Base-by-base conservation (phyloP, 208 protist species). In the Endotrypanum monterogeii region DNA sequence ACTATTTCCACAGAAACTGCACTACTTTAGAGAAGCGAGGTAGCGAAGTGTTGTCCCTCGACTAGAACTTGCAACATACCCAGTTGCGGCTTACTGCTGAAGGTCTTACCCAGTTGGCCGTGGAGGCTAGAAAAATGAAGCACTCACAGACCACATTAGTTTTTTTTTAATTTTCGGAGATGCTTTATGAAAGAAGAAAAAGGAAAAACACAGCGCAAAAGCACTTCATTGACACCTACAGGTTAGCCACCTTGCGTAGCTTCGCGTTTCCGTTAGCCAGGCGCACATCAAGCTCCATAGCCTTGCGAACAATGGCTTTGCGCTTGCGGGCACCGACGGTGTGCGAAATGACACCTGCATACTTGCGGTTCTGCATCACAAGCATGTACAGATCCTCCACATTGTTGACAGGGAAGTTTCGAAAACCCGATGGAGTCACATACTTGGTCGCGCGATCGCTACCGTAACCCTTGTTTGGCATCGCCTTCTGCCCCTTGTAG, bases 311-410 rank as follows among this genome's bases (percentile, higher is more conserved):
- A 82, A 99, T 99, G 51, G 94, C 94, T 88, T 99, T 98, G 83
- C 98, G 96, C 48, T 44, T 69, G 67, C 90, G 85, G 62, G 98
- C 97, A 51, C 97, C 98, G 37, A 99, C 96, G 72, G 91, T 98
- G 91, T 96, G 84, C 41, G 91, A 88, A 83, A 99, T 99, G 76
- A 99, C 98, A 57, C 98, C 99, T 66, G 97, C 96, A 89, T 99
- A 99, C 89, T 98, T 99, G 78, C 98, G 96, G 98, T 99, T 99
- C 86, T 99, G 98, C 99, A 99, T 99, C 44, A 99, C 89, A 32
- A 99, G 97, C 86, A 99, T 94, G 86, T 99, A 98, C 54, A 99
- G 91, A 76, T 99, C 99, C 83, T 98, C 76, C 67, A 98, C 91
- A 72, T 97, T 99, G 85, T 88, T 86, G 68, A 99, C 92, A 61